phyloP scores from a whole-genome alignment of 202 grass and related monocot species.

The Cymbopogon flexuosus region DNA sequence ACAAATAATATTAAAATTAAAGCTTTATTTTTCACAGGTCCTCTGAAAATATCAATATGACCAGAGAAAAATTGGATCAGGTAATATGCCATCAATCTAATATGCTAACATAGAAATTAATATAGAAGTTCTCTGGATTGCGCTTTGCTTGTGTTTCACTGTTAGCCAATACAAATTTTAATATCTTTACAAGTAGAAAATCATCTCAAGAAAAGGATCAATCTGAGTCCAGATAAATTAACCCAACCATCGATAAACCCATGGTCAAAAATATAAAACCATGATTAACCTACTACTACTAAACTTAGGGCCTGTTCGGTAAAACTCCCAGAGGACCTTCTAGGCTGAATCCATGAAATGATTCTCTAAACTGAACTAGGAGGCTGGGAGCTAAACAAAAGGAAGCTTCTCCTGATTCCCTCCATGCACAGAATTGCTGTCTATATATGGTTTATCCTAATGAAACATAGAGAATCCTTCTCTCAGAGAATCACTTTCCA shows the following conservation, averaged over 20 bases:
- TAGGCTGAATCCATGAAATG: not conserved
- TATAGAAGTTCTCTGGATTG: conserved; percentile 3
- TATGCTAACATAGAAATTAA: conserved; percentile 10
- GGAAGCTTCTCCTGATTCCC: no score
- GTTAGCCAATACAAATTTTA: not conserved
- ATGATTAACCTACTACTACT: not conserved
- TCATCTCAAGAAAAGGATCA: not conserved
- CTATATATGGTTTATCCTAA: not conserved
- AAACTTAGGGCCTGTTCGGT: not conserved
- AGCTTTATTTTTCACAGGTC: conserved; percentile 17
- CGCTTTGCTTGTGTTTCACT: not conserved
- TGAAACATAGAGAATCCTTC: not conserved
- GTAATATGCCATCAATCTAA: conserved; percentile 15
- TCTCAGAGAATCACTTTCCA: not conserved
- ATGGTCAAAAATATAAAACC: not conserved
- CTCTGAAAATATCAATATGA: conserved; percentile 21
- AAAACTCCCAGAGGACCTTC: not conserved
- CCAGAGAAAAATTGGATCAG: not conserved
- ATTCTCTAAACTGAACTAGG: not conserved
- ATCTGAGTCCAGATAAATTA: conserved; percentile 15
- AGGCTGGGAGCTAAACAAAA: not conserved
- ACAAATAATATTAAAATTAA: conserved; percentile 32
- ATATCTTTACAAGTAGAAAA: not conserved
- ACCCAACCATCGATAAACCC: not conserved
- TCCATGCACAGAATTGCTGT: no score